Evolutionary conservation across 257 asterid species (phyloP).

Genomic region (Jaltomata sinuosa): DNA sequence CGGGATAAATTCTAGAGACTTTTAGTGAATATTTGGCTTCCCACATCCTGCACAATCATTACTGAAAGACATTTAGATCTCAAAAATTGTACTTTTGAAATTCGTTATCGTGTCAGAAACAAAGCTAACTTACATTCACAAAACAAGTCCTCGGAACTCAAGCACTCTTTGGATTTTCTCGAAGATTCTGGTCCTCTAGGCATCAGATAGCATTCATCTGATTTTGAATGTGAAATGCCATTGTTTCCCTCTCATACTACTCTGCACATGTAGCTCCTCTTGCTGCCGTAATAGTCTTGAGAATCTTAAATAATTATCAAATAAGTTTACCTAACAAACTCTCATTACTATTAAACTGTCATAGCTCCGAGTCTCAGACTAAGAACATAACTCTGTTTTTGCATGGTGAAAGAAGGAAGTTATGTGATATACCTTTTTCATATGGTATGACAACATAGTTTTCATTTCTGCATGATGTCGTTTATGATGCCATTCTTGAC

Average conservation of each 20-base stretch:
- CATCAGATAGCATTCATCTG: not conserved
- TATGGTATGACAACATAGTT: not conserved
- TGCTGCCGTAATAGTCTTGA: not conserved
- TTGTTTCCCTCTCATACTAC: not conserved
- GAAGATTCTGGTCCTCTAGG: not conserved
- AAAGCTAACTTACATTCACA: not conserved
- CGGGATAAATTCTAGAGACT: not conserved
- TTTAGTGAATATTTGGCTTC: not conserved
- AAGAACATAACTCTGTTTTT: not conserved
- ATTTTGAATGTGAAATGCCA: not conserved
- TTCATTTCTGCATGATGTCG: not conserved
- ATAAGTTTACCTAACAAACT: not conserved
- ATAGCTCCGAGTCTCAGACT: not conserved
- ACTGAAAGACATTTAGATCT: not conserved
- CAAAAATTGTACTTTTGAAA: not conserved
- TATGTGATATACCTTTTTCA: not conserved
- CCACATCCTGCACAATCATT: not conserved
- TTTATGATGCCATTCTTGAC: not conserved
- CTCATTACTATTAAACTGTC: not conserved
- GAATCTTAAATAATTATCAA: not conserved
- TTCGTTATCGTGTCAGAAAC: not conserved
- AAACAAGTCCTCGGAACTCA: not conserved
- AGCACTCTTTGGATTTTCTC: not conserved
- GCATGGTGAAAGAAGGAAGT: not conserved
- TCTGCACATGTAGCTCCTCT: not conserved